phyloP scores from a whole-genome alignment of 1,284 basidiomycete species.

The Leccinum angustisporum region DNA sequence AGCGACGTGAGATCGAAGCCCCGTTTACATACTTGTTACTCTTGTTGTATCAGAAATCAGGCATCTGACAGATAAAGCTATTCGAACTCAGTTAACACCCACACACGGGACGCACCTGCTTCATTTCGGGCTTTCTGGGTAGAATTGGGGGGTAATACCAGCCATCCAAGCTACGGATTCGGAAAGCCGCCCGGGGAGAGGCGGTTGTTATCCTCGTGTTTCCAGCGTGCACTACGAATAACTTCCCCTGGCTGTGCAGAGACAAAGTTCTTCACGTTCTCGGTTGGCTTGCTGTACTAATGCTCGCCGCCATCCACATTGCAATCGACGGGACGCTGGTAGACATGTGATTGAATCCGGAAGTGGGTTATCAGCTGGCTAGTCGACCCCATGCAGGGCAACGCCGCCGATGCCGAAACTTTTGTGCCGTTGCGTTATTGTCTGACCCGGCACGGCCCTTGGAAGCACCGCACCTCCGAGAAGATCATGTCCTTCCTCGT shows the following conservation, averaged over 20 bases:
- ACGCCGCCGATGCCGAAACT: constrained; percentile 2
- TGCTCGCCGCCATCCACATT: neutral
- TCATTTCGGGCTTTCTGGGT: constrained; percentile 34
- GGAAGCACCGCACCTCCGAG: constrained; percentile 4
- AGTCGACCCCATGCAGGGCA: neutral
- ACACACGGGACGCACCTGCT: constrained; percentile 2
- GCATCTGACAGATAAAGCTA: constrained; percentile 15
- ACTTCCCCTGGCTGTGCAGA: constrained; percentile 15
- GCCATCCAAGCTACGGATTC: constrained; percentile 2
- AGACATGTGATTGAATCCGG: constrained; percentile 3
- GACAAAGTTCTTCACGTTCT: constrained; percentile 18
- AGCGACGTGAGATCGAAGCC: constrained; percentile 34
- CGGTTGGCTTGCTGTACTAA: constrained; percentile 11
- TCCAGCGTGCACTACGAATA: neutral
- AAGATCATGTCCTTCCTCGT: neutral
- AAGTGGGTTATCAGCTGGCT: neutral
- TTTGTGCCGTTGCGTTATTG: neutral
- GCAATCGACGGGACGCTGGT: neutral
- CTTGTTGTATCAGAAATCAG: constrained; percentile 18
- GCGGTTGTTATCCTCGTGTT: constrained; percentile 29
- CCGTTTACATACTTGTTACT: constrained; percentile 15
- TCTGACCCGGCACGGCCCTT: neutral
- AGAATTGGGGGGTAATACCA: constrained; percentile 11
- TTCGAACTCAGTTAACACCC: constrained; percentile 21
- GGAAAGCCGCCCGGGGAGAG: constrained; percentile 14